Base-by-base conservation (phyloP, 352 stramenopile species). In the Globisporangium nodosum region DNA sequence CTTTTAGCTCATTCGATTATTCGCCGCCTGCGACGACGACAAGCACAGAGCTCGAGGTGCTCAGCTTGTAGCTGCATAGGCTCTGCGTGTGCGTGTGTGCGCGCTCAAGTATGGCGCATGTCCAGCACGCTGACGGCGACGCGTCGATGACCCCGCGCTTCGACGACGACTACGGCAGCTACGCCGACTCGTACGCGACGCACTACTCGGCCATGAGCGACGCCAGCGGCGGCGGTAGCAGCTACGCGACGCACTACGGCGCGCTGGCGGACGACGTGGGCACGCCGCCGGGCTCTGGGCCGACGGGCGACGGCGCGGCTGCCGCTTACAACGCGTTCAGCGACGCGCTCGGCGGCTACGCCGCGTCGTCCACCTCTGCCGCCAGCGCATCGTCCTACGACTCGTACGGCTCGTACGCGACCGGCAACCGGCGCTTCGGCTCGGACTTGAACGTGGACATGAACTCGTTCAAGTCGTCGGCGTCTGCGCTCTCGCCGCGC, bases 171-270 rank as follows among this genome's bases (percentile, higher is more conserved):
- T n/a, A 40, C 58, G 18, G 42, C 42, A 24, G 20, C 42, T 20
- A 63, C 39, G 51, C 58, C 8, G 43, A 63, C 30, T 53, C 39
- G 39, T 63, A 63, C 50, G 52, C 47, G 56, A 60, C 54, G 2
- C 11, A 56, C 52, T 56, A 56, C 52, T 56, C 52, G 37, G 52
- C 52, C 35, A 56, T 56, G 52, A 56, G 52, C 52, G 58, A 64
- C 46, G 42, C 8, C 31, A 35, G 55, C 31, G 15, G 37, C 39
- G 13, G 13, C 47, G 40, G 40, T 6, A 52, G 54, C 48, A 61
- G 52, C 45, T 65, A 61, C 39, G 59, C 45, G 46, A 62, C 53
- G 20, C 53, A 65, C 27, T 65, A 65, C 49, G 53, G 53, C 33
- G 21, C 53, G 27, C 39, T 65, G 20, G 39, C 48, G 18, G 60